Evolutionary conservation across 2,329 filamentous ascomycete species (phyloP).

Genomic region (Ceratocystis ficicola): DNA sequence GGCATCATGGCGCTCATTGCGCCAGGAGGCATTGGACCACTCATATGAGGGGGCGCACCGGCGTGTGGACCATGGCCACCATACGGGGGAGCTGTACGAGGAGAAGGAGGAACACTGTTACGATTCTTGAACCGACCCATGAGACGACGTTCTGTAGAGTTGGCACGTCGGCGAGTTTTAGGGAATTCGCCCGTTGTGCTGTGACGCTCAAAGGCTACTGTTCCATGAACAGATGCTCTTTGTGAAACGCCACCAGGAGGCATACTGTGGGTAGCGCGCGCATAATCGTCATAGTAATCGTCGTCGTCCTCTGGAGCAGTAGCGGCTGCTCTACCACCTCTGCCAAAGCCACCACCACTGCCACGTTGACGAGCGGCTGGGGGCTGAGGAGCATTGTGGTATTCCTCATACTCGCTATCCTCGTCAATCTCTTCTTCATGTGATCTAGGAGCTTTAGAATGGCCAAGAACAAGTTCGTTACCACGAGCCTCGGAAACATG

Average conservation of each 20-base stretch:
- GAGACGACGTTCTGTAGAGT: constrained; percentile 9
- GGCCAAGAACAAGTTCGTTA: constrained; percentile 18
- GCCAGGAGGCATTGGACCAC: constrained; percentile 1
- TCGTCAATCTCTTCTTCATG: constrained; percentile 20
- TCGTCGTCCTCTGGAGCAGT: constrained; percentile 13
- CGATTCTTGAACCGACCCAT: constrained; percentile 13
- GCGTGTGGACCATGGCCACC: constrained; percentile 8
- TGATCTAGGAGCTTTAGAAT: not conserved
- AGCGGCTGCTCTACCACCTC: constrained; percentile 8
- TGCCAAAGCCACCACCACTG: constrained; percentile 1
- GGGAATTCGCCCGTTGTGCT: constrained; percentile 20
- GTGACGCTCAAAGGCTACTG: constrained; percentile 14
- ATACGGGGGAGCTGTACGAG: constrained; percentile 18
- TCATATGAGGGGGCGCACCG: not conserved
- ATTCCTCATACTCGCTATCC: constrained; percentile 14
- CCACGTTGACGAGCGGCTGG: constrained; percentile 9
- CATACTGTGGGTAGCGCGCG: constrained; percentile 12
- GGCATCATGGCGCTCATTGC: not conserved
- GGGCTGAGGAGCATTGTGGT: not conserved
- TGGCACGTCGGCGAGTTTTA: constrained; percentile 19
- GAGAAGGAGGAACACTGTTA: constrained; percentile 21
- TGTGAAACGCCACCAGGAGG: constrained; percentile 8
- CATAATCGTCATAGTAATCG: constrained; percentile 17
- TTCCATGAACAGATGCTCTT: constrained; percentile 6
- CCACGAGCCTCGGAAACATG: constrained; percentile 11